Evolutionary conservation across 176 grass and related monocot species (phyloP), one percentile per base, ranked within the genome.

Genomic region (Tillandsia leiboldiana): DNA sequence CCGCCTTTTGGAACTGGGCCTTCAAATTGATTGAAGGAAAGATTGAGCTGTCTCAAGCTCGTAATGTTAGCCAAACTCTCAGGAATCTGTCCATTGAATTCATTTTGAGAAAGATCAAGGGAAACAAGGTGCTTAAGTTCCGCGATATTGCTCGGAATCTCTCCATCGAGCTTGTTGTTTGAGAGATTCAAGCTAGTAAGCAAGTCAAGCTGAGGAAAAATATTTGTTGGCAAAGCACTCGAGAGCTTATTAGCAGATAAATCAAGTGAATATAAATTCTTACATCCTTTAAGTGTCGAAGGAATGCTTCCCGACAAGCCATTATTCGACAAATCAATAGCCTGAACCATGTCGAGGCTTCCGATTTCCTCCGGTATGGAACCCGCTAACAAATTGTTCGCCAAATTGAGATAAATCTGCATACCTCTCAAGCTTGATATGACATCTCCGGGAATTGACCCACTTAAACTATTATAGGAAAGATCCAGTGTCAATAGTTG

Each of bases 311-410:
- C 92, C n/a, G 83, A 89, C 3, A 96, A 72, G 23, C 42, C 72
- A 67, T 96, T 96, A 68, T 75, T 85, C 11, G 92, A 92, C 48
- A 96, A 67, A 66, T 96, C 88, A 58, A 92, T 85, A 42, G 63
- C 71, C 67, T 92, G 88, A 50, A 85, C 86, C 88, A 96, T 96
- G 50, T 67, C 26, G 12, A 96, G 79, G 1, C 70, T 65, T 13
- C 92, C 92, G 29, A 96, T 75, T 70, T 91, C 88, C 20, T 56
- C 11, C 1, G 88, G 88, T 28, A 96, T 77, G 10, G 77, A 9
- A 8, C 88, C 92, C 1, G 22, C 69, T 50, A 96, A 61, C 50
- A 70, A 12, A 53, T 96, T 96, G 64, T 76, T 72, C 3, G 92
- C 91, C 11, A 96, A 56, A 80, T 91, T 86, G 26, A 91, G 79